phyloP scores from a whole-genome alignment of 495 filamentous ascomycete genomes.

The Neurospora sp. region DNA sequence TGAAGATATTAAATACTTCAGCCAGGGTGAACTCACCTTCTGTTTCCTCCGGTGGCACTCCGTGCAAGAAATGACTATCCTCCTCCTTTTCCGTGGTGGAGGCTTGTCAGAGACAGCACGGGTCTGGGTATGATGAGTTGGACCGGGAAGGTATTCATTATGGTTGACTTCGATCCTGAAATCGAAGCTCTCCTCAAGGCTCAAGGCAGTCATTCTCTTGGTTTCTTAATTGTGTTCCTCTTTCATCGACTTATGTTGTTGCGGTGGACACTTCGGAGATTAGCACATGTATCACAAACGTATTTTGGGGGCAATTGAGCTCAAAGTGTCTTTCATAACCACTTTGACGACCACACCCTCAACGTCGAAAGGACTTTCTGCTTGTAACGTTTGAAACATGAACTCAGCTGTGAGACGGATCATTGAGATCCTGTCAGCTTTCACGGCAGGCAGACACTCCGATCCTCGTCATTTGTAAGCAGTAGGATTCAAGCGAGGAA shows the following conservation, averaged over 20 bases:
- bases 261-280: neutral
- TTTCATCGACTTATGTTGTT: neutral
- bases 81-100: constrained; percentile 43
- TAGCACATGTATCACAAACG: neutral
- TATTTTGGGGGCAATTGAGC: neutral
- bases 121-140: neutral
- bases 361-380: too few species aligned
- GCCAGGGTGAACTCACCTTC: constrained; percentile 31
- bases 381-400: neutral
- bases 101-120: constrained; percentile 15
- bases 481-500: neutral
- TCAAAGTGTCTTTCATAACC: neutral
- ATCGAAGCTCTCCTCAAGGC: neutral
- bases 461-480: neutral
- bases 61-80: constrained; percentile 50
- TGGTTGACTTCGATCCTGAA: neutral
- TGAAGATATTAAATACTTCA: neutral
- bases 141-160: neutral
- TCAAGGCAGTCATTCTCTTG: neutral
- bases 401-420: neutral
- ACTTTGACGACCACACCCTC: neutral
- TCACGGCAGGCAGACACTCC: neutral
- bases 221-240: neutral
- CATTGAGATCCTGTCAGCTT: neutral
- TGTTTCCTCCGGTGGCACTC: constrained; percentile 56